Base-by-base conservation (phyloP, 2,329 filamentous ascomycete species). In the Gremmenia infestans region DNA sequence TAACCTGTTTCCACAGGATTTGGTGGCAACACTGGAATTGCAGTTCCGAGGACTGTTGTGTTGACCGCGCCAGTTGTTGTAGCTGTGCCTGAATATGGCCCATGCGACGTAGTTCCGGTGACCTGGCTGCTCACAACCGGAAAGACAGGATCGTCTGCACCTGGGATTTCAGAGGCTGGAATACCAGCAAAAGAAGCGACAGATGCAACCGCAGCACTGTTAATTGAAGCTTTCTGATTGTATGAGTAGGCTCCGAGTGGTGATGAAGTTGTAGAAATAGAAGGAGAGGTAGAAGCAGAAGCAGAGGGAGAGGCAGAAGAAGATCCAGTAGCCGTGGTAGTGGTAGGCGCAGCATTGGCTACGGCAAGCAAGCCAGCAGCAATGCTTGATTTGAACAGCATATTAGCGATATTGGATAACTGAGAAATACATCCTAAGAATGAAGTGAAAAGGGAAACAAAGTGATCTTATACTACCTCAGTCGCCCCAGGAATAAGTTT, bases 41-140 rank as follows among this genome's bases (percentile, higher is more conserved):
- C 80, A 0, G 81, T 71, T 0, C 81, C 83, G 0, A 85, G 60
- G 0, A 83, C 77, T 0, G 72, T 74, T 3, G 80, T 86, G 7
- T 78, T 80, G 2, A 88, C 70, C 22, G 88, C 89, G 4, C 89
- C 89, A 0, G 83, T 90, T 0, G 82, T 88, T 0, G 86, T 88
- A 0, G 86, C 73, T 0, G 79, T 79, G 2, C 88, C 89, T 2
- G 73, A 81, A 70, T 77, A 93, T 0, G 87, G 79, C 0, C 87
- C 88, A 68, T 93, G 88, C 4, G 79, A 82, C 2, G 85, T 87
- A 5, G 82, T 75, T 32, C 87, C 80, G 39, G 78, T 81, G 14
- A 78, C 70, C 54, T 77, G 70, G 47, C 73, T 73, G 61, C 75
- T 80, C 52, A 76, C 67, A 56, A 77, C 72, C 4, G 80, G 73